A percentile compares a stretch with the other conserved stretches of the same genome.
Evolutionary conservation across 495 filamentous ascomycete species (phyloP).

Genomic region (Pyrenula massariospora): DNA sequence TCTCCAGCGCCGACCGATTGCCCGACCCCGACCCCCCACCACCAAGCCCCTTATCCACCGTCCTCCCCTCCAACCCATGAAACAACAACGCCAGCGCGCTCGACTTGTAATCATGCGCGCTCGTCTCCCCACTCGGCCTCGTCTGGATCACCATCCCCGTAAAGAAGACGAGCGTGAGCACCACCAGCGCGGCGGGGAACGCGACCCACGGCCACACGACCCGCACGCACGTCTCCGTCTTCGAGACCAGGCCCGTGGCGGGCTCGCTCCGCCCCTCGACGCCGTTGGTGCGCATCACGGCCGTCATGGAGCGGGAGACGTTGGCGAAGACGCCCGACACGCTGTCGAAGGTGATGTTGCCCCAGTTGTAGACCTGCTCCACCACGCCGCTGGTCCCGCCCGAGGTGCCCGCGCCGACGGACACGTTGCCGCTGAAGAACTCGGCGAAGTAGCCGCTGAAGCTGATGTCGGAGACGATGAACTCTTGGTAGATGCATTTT

Average conservation of each 20-base stretch:
- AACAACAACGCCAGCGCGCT: background rate
- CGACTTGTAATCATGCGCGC: background rate
- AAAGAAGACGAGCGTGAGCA: constrained; percentile 7
- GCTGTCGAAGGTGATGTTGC: background rate
- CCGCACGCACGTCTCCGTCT: constrained; percentile 2
- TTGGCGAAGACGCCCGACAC: background rate
- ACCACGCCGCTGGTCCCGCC: background rate
- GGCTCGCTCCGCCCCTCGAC: background rate
- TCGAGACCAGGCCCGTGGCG: background rate
- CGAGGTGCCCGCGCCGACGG: no score
- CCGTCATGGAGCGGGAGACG: background rate
- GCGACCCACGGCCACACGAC: constrained; percentile 9
- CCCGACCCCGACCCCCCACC: no score
- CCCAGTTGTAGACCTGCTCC: background rate
- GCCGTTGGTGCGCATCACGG: background rate
- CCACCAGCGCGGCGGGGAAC: constrained; percentile 5
- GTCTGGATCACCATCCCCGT: background rate
- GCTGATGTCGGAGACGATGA: background rate
- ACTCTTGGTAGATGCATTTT: background rate
- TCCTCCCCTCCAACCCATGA: background rate
- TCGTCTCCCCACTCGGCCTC: background rate
- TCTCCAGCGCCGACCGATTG: background rate
- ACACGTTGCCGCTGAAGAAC: background rate
- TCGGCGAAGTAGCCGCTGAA: background rate
- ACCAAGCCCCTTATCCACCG: background rate